Evolutionary conservation across 257 asterid species (phyloP), one percentile per base, ranked within the genome.

Genomic region (Mitragyna speciosa): DNA sequence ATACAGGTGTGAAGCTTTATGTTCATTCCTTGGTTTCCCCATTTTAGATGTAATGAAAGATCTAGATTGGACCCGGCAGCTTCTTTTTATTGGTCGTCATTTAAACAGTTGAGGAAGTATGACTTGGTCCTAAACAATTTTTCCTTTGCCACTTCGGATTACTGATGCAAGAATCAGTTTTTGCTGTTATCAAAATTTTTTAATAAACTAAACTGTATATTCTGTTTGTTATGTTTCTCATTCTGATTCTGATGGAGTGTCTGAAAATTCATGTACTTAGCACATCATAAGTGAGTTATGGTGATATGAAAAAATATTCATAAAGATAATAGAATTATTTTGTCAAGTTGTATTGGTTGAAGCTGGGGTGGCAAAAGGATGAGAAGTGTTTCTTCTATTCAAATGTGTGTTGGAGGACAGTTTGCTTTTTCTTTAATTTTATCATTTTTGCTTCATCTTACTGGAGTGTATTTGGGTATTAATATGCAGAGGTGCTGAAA

Each of bases 401-500:
- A 58, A 39, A 56, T 58, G 61, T 28, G 12, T 20, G 66, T 45
- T 79, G 49, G 48, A 33, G 14, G 52, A 58, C 61, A 19, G 43
- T 36, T 77, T 63, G 43, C 67, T 19, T 19, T 20, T 10, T 4
- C 0, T 4, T 9, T 68, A 5, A 8, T 1, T 36, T 31, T 30
- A 14, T 1, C 28, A 52, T 73, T 54, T 68, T 39, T 73, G 30
- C 2, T 26, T 69, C 33, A 11, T 47, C 72, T 61, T 6, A 63
- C 45, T 15, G 7, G 79, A 43, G 66, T 1, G 9, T 43, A 12
- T 68, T 54, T 78, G 78, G 72, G 45, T 41, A 70, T 80, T 76
- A 47, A 72, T 82, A 77, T 86, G 79, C 97, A 96, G 99, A 92
- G 61, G 91, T 96, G 81, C 86, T 96, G 77, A 92, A 87, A 85